A percentile compares a stretch with the other conserved stretches of the same genome.
These are phyloP conservation scores for Cyberlindnera amylophila DNA, from an alignment of 805 yeast species.

Conservation along the genomic window DNA sequence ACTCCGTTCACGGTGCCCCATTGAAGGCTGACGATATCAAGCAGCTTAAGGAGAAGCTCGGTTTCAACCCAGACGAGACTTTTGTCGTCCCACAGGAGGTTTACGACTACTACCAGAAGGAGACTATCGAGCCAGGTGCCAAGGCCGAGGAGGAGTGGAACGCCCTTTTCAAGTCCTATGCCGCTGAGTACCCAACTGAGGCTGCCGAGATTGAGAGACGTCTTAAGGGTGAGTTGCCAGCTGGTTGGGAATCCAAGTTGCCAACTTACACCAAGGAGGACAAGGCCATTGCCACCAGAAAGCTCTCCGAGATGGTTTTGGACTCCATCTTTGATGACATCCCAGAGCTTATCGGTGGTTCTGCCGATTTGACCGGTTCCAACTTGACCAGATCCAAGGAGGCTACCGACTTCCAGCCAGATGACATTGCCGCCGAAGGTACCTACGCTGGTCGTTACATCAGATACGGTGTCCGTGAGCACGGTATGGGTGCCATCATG, in stretches of 20 bases:
- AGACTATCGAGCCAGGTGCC: constrained; percentile 57
- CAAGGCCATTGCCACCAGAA: constrained; percentile 88
- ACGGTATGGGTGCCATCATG: constrained; percentile 97
- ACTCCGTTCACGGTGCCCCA: constrained; percentile 94
- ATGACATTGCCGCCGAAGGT: constrained; percentile 72
- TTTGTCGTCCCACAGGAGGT: constrained; percentile 85
- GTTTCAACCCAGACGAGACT: constrained; percentile 81
- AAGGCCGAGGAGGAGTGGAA: constrained; percentile 76
- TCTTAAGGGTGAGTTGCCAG: constrained; percentile 73
- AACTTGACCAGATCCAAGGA: constrained; percentile 86
- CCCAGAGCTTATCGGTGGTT: constrained; percentile 95
- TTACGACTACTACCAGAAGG: constrained; percentile 56
- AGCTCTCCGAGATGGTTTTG: constrained; percentile 81
- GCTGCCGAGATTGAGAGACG: constrained; percentile 82
- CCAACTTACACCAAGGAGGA: constrained; percentile 80
- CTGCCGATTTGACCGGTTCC: constrained; percentile 97
- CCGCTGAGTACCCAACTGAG: constrained; percentile 65
- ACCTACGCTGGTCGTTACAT: constrained; percentile 88
- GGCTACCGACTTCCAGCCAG: constrained; percentile 91
- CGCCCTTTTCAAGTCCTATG: constrained; percentile 54
- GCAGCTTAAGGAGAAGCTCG: constrained; percentile 78
- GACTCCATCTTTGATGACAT: constrained; percentile 54
- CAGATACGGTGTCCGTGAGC: constrained; percentile 98
- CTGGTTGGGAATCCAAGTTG: constrained; percentile 69
- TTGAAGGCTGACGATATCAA: constrained; percentile 88